These are phyloP conservation scores for Coemansia sp. DNA, from an alignment of 192 early-diverging fungal genomes.

Conservation along the genomic window DNA sequence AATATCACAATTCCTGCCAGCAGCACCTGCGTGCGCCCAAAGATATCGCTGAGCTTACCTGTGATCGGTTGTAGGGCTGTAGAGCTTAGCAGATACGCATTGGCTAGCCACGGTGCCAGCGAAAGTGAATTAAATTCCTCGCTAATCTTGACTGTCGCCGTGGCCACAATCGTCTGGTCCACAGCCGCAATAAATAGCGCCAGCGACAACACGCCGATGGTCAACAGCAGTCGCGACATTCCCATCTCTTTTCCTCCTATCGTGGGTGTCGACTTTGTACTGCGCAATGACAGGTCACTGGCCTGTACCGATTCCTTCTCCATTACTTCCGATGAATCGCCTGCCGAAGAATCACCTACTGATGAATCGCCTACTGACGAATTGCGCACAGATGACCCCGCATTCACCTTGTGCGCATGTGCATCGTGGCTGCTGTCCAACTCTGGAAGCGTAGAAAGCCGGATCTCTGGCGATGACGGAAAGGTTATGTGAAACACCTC, in stretches of 20 bases:
- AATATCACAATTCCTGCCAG: constrained; percentile 58
- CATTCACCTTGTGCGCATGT: background rate
- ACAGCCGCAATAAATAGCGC: constrained; percentile 66
- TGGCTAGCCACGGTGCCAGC: constrained; percentile 78
- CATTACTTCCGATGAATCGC: background rate
- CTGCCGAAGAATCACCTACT: constrained; percentile 3
- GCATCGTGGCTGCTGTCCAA: constrained; percentile 1
- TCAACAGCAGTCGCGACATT: constrained; percentile 30
- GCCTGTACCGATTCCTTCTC: background rate
- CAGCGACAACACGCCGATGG: constrained; percentile 40
- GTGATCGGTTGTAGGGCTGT: constrained; percentile 80
- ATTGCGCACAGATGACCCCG: background rate
- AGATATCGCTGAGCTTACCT: constrained; percentile 80
- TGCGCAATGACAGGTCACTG: constrained; percentile 24
- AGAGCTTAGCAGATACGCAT: constrained; percentile 65
- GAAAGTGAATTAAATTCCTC: constrained; percentile 59
- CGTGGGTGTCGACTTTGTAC: constrained; percentile 4
- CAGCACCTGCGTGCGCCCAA: constrained; percentile 67
- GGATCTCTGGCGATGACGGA: background rate
- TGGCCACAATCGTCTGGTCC: constrained; percentile 75
- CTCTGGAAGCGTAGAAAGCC: background rate
- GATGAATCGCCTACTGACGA: background rate
- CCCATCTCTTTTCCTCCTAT: constrained; percentile 21
- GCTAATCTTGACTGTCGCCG: constrained; percentile 65
- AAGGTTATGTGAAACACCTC: background rate